Evolutionary conservation across 1,139 yeast species (phyloP).

Genomic region (Debaryomyces coudertii): DNA sequence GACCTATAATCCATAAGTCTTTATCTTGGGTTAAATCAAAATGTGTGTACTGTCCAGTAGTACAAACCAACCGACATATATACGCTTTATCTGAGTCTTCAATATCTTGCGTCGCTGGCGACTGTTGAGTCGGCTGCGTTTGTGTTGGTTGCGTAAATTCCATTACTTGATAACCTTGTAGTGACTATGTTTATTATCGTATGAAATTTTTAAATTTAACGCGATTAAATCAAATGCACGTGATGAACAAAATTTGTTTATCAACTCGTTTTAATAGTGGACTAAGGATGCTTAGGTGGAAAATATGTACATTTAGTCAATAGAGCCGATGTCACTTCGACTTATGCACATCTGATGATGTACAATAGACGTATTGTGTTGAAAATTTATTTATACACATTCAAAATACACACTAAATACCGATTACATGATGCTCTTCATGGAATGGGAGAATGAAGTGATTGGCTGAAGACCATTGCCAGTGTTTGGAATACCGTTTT

Average conservation of each 20-base stretch:
- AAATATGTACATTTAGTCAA: too few species aligned
- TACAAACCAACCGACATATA: slow-evolving; percentile 61
- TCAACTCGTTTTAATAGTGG: too few species aligned
- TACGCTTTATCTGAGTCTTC: slow-evolving; percentile 33
- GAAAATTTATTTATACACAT: slow-evolving; percentile 9
- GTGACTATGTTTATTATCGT: background rate
- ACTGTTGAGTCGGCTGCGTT: slow-evolving; percentile 70
- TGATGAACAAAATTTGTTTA: background rate
- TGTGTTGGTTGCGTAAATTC: slow-evolving; percentile 54
- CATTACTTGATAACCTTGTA: slow-evolving; percentile 17
- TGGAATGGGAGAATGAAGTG: slow-evolving; percentile 27
- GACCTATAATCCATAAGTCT: slow-evolving; percentile 76
- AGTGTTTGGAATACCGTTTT: slow-evolving; percentile 14
- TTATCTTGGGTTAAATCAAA: slow-evolving; percentile 44
- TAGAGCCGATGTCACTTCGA: too few species aligned
- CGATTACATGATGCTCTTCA: slow-evolving; percentile 20
- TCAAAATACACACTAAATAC: background rate
- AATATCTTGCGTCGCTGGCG: slow-evolving; percentile 40
- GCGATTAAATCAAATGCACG: background rate
- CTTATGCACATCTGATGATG: too few species aligned
- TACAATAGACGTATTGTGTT: too few species aligned
- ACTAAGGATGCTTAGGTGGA: too few species aligned
- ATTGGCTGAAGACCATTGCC: slow-evolving; percentile 24
- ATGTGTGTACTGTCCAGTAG: slow-evolving; percentile 60
- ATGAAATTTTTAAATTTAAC: slow-evolving; percentile 2